These are phyloP conservation scores for Macaranga tanarius DNA, from an alignment of 441 rosid genomes.

Conservation along the genomic window DNA sequence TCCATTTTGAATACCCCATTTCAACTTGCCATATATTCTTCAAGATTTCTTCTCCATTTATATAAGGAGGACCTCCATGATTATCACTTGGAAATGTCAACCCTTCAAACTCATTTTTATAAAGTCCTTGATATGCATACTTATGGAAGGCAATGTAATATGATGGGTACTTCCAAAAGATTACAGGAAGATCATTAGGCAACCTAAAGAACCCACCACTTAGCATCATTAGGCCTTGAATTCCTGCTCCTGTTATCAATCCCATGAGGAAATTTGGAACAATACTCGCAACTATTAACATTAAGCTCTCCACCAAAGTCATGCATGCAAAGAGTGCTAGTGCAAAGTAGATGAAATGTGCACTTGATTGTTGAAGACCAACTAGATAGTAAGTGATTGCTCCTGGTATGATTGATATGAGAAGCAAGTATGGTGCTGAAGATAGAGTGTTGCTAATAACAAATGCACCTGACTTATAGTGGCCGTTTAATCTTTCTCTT, in stretches of 20 bases:
- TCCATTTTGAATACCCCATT: slow-evolving; percentile 53
- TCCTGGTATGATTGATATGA: slow-evolving; percentile 43
- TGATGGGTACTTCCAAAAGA: slow-evolving; percentile 45
- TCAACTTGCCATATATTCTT: slow-evolving; percentile 47
- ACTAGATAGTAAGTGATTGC: slow-evolving; percentile 40
- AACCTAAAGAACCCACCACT: slow-evolving; percentile 49
- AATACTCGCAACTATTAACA: slow-evolving; percentile 52
- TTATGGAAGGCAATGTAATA: slow-evolving; percentile 48
- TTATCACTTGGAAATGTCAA: slow-evolving; percentile 35
- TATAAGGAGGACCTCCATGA: slow-evolving; percentile 24
- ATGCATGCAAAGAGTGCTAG: slow-evolving; percentile 31
- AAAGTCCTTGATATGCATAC: slow-evolving; percentile 52
- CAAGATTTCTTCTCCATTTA: slow-evolving; percentile 43
- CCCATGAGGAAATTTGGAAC: slow-evolving; percentile 58
- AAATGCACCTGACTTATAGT: slow-evolving; percentile 42
- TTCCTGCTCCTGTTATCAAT: slow-evolving; percentile 47
- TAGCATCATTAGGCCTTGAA: slow-evolving; percentile 53
- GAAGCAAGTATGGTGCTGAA: slow-evolving; percentile 39
- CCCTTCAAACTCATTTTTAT: slow-evolving; percentile 54
- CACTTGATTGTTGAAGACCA: slow-evolving; percentile 30
- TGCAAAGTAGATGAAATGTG: slow-evolving; percentile 38
- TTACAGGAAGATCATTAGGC: slow-evolving; percentile 43
- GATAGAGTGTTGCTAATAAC: slow-evolving; percentile 43
- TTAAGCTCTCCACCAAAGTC: slow-evolving; percentile 50
- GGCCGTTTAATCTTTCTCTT: slow-evolving; percentile 56